Evolutionary conservation across 345 rosid species (phyloP), one percentile per base, ranked within the genome.

Genomic region (Odontarrhena argentea): DNA sequence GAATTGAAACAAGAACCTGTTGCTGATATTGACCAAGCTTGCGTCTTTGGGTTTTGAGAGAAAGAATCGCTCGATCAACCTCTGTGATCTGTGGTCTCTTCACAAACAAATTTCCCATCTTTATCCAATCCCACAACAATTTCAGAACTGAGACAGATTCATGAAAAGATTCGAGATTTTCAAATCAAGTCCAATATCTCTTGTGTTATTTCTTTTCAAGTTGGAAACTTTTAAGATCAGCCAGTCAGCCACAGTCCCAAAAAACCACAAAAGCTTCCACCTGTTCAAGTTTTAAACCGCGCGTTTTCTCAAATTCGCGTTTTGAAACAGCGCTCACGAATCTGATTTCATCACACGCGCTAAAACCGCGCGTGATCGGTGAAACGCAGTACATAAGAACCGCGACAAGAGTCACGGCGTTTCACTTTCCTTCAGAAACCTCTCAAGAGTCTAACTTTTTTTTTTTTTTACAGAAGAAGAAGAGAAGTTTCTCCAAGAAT

Each of bases 61-160:
- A 86, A 14, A 94, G 97, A 64, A 91, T 87, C 25, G 96, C 99
- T 66, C 82, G 82, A 79, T 94, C 99, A 12, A 94, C 92, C 8
- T 91, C 95, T 4, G 96, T 88, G 80, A 94, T 84, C 82, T 94
- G 88, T 5, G 97, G 96, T 78, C 83, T 94, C 89, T 94, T 94
- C 80, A 83, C 97, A 59, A 91, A 86, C 64, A 94, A 9, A 71
- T 94, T 94, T 69, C 99, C 97, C 96, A 94, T 91, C 50, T 45
- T 52, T n/a, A 10, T 25, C 47, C 60, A 38, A 59, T 48, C 52
- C 36, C 32, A 52, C 35, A 28, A 41, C 28, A 13, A 10, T 7
- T 28, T 6, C 8, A 40, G 10, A 57, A 18, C 1, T 28, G 14
- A 0, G n/a, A 6, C 18, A 62, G 57, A 63, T 11, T 63, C 32